Evolutionary conservation across 768 basidiomycete genomes (phyloP), one percentile per base, ranked within the genome.

Genomic region (Coprinopsis strossmayeri): DNA sequence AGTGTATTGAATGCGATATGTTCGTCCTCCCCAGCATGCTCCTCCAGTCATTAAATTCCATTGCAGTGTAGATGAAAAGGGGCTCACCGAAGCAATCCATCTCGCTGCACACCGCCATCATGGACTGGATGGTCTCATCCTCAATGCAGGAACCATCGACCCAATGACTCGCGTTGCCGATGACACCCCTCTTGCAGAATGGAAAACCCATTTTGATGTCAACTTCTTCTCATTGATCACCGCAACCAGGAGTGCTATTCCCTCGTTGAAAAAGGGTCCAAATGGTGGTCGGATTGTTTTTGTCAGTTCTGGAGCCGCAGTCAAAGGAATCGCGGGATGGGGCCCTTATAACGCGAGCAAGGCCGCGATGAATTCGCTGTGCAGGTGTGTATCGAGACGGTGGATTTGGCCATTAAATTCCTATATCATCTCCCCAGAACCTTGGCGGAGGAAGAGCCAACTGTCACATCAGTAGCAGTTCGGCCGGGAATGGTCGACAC

Each of bases 401-500:
- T 27, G 43, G 30, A 27, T 39, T 35, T n/a, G n/a, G n/a, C n/a
- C n/a, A n/a, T n/a, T n/a, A n/a, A n/a, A n/a, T n/a, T n/a, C n/a
- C n/a, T n/a, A n/a, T n/a, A 28, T 24, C 20, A 27, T 46, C 1
- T 37, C 32, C 27, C 15, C 42, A 91, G 92, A 64, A 95, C 91
- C 0, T 69, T 95, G 17, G 87, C 83, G 15, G 78, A 78, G 56
- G 94, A 96, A 62, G 92, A 96, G 62, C 79, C 79, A n/a, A 69
- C 73, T 27, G 68, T 96, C 30, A 72, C 76, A 5, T 80, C 82
- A 2, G 74, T 94, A 26, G 86, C 93, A 13, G 56, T 96, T 2
- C 79, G 92, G 2, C 94, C 94, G 0, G 94, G 94, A 12, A 83
- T 84, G 65, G 91, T 96, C 23, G 82, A 94, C 52, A 94, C 91